Evolutionary conservation across 2,329 filamentous ascomycete genomes (phyloP), one percentile per base, ranked within the genome.

Genomic region (Pestalotiopsis sp.): DNA sequence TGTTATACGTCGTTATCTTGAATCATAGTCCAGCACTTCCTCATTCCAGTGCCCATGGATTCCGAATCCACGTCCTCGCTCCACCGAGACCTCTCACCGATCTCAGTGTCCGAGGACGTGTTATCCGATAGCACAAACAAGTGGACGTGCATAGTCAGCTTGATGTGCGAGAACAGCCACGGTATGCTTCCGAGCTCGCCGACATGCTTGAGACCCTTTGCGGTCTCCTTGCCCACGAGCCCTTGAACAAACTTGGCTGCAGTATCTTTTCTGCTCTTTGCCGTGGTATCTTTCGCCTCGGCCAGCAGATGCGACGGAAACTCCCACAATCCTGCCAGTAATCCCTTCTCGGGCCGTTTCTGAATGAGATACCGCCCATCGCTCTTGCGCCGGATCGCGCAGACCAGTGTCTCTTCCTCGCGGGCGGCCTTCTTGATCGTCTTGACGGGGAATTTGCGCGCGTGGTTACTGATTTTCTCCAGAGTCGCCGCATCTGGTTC

Each of bases 11-110:
- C 67, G 56, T 67, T 73, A 14, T 76, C 73, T 65, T 75, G 78
- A 11, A 81, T 79, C 14, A 88, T 75, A 2, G 81, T 76, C 86
- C 86, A 89, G 74, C 87, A 89, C 72, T 87, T 88, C 49, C 84
- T 81, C 86, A 89, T 89, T 0, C 87, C 87, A 0, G 86, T 88
- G 0, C 87, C 86, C 86, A 89, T 89, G 0, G 85, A 86, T 73
- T 86, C 84, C 1, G 72, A 74, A 2, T 87, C 85, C 1, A 87
- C 78, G 7, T 80, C 78, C 2, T 76, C 73, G 1, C 75, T 76
- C 81, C 84, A 86, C 36, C 78, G 78, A 58, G 69, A 67, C 1
- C 75, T 75, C 80, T 84, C 85, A 36, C 78, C 79, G 58, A 69
- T 67, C 58, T 67, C 41, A 62, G 60, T 2, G 36, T 67, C 63